Percentiles rank a stretch among this genome's conserved stretches.
Evolutionary conservation across 2,329 filamentous ascomycete species (phyloP).

Genomic region (Coniochaeta sp.): DNA sequence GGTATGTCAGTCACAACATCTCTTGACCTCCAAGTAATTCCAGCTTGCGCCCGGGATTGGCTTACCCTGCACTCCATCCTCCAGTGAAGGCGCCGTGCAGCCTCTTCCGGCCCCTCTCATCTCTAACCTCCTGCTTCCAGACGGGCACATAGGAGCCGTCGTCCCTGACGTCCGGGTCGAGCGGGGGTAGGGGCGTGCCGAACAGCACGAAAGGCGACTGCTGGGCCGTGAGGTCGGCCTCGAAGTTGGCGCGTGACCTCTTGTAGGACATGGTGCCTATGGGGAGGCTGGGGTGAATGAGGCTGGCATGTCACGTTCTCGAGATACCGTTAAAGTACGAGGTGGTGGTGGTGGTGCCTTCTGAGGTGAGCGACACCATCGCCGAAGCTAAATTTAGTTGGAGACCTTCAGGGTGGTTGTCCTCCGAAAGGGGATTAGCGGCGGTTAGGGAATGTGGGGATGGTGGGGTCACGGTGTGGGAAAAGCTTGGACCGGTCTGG

Average conservation of each 20-base stretch:
- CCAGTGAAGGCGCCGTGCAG: constrained; percentile 95
- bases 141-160: constrained; percentile 88
- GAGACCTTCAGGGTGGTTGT: not conserved
- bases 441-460: not conserved
- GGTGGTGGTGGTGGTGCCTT: too few species aligned
- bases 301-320: not conserved
- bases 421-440: not conserved
- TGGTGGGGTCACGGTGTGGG: not conserved
- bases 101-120: constrained; percentile 83
- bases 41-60: too few species aligned
- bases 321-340: too few species aligned
- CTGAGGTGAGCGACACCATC: not conserved
- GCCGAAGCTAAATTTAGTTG: not conserved
- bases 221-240: constrained; percentile 61
- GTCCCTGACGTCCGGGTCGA: constrained; percentile 70
- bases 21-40: too few species aligned
- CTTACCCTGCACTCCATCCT: constrained; percentile 91
- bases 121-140: constrained; percentile 98
- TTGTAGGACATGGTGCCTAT: constrained; percentile 61
- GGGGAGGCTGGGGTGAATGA: not conserved
- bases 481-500: not conserved
- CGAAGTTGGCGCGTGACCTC: constrained; percentile 71
- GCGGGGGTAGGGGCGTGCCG: constrained; percentile 76
- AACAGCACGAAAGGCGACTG: constrained; percentile 71
- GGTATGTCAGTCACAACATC: not conserved